phyloP scores from a whole-genome alignment of 2,329 filamentous ascomycete species.

The Colletotrichum costaricense region DNA sequence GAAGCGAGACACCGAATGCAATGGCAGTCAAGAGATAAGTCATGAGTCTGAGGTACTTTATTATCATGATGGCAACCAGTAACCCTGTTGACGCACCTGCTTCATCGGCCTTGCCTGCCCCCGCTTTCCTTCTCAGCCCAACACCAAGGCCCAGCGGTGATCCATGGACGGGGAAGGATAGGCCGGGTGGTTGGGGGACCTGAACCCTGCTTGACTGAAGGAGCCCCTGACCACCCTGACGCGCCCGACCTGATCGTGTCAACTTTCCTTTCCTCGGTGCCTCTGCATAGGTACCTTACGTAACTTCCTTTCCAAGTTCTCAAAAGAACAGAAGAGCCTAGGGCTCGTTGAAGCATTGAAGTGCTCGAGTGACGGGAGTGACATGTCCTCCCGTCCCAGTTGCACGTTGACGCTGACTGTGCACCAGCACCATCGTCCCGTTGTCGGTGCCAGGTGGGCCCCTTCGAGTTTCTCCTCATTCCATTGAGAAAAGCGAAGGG shows the following conservation, averaged over 20 bases:
- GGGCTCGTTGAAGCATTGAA: no score
- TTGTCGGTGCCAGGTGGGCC: not conserved
- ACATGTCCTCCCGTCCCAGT: not conserved
- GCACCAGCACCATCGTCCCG: not conserved
- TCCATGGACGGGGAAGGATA: conserved; percentile 14
- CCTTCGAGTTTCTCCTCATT: not conserved
- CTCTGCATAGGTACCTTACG: not conserved
- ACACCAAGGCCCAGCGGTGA: conserved; percentile 15
- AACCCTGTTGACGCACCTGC: not conserved
- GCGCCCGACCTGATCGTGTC: not conserved
- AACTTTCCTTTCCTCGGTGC: not conserved
- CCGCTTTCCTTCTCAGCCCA: not conserved
- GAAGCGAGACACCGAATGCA: not conserved
- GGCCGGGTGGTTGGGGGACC: conserved; percentile 16
- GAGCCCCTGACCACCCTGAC: conserved; percentile 17
- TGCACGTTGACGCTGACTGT: not conserved
- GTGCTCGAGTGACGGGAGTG: not conserved
- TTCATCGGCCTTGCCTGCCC: conserved; percentile 1
- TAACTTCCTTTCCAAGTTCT: not conserved
- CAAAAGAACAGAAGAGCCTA: no score
- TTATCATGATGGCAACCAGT: not conserved
- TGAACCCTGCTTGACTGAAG: conserved; percentile 22
- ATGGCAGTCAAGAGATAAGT: not conserved
- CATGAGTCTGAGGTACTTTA: not conserved
- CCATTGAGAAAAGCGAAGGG: not conserved